Conservation (phyloP, 2,329 filamentous ascomycete species). For the Whalleya microplaca region DNA sequence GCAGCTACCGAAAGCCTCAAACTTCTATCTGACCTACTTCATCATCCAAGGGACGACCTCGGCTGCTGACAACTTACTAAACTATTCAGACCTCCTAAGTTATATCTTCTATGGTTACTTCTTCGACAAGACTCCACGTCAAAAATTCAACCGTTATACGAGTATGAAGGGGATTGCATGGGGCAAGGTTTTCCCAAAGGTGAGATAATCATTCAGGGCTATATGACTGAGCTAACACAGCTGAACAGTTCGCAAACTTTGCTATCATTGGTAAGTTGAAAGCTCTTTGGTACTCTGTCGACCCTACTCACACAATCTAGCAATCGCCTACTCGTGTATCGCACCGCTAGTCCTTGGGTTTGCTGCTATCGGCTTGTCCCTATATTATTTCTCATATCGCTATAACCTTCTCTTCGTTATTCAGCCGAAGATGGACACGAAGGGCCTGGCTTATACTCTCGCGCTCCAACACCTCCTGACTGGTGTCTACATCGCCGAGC, state of each 20-base stretch:
- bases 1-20: conserved; percentile 70
- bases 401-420: conserved; percentile 78
- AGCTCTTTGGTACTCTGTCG: neutral
- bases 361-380: conserved; percentile 66
- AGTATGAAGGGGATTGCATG: conserved; percentile 64
- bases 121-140: conserved; percentile 71
- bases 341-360: conserved; percentile 74
- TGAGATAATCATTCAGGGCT: conserved; percentile 41
- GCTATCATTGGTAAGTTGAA: conserved; percentile 36
- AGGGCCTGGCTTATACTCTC: conserved; percentile 71
- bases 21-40: conserved; percentile 80
- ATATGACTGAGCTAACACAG: conserved; percentile 8
- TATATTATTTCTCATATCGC: conserved; percentile 76
- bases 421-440: conserved; percentile 71
- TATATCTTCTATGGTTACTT: conserved; percentile 66
- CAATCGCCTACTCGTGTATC: conserved; percentile 74
- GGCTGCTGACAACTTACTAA: conserved; percentile 67
- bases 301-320: conserved; percentile 19
- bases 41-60: conserved; percentile 74
- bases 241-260: conserved; percentile 37
- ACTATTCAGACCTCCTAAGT: conserved; percentile 62
- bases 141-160: conserved; percentile 69
- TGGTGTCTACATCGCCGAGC: conserved; percentile 70
- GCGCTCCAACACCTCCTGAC: conserved; percentile 73
- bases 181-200: conserved; percentile 69